phyloP scores from a whole-genome alignment of 345 rosid genomes.

The Murraya koenigii region DNA sequence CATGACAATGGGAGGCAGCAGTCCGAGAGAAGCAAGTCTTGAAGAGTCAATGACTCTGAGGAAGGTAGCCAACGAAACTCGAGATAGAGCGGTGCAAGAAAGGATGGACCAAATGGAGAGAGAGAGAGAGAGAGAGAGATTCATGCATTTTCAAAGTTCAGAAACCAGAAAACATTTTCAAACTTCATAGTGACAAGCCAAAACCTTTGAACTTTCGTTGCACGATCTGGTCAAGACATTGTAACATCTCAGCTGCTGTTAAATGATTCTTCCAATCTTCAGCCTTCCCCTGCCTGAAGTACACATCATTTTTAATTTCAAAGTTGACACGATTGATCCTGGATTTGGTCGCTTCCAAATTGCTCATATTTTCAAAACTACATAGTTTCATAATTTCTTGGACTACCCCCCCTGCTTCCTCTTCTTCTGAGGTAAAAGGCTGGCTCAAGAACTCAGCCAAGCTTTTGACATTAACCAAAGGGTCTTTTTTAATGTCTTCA shows the following conservation, averaged over 20 bases:
- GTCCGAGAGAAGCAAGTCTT: no score
- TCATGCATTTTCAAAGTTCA: neutral
- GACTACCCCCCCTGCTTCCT: neutral
- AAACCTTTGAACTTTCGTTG: neutral
- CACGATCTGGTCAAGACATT: neutral
- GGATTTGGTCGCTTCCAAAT: neutral
- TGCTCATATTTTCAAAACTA: neutral
- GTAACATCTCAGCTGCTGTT: neutral
- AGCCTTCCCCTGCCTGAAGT: neutral
- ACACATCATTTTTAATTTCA: neutral
- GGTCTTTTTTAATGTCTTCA: conserved; percentile 8
- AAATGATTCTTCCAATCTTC: neutral
- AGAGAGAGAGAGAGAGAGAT: no score
- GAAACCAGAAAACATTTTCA: neutral
- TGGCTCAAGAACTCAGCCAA: neutral
- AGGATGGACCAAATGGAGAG: no score
- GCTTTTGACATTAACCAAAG: neutral
- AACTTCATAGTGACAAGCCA: no score
- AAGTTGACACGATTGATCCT: neutral
- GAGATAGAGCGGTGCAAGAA: no score
- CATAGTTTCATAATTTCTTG: neutral
- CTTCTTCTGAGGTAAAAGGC: neutral
- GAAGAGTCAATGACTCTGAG: no score
- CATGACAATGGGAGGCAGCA: no score
- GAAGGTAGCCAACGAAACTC: no score